A percentile compares a stretch with the other conserved stretches of the same genome.
Conservation (phyloP, 805 yeast genomes). For the Danielia reshetovae region DNA sequence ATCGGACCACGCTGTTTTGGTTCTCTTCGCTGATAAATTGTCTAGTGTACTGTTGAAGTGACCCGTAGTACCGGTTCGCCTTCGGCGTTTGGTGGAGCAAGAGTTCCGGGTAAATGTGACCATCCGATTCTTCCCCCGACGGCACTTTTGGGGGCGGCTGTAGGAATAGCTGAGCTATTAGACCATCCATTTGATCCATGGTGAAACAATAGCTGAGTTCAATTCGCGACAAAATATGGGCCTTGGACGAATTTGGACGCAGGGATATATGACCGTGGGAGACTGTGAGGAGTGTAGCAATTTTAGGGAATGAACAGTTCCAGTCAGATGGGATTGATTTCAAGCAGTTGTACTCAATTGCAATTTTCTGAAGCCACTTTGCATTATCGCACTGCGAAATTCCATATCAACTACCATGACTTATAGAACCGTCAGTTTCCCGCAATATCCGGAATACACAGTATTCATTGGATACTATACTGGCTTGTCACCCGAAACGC, state of each 20-base stretch:
- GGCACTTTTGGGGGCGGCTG: background rate
- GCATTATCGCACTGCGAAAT: too few relatives aligned
- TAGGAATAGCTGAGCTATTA: background rate
- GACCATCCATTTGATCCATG: background rate
- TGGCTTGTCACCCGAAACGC: slow-evolving; percentile 37
- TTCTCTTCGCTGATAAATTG: slow-evolving; percentile 26
- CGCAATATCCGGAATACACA: slow-evolving; percentile 42
- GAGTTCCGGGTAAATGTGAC: slow-evolving; percentile 29
- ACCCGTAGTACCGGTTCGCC: slow-evolving; percentile 27
- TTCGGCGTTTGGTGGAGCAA: slow-evolving; percentile 28
- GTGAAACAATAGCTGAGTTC: too few relatives aligned
- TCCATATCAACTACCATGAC: background rate
- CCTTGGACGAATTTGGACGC: too few relatives aligned
- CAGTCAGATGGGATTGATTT: too few relatives aligned
- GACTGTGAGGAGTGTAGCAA: too few relatives aligned
- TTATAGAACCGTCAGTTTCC: slow-evolving; percentile 22
- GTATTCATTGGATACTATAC: slow-evolving; percentile 43
- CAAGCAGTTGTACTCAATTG: too few relatives aligned
- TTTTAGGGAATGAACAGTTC: too few relatives aligned
- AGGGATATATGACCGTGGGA: too few relatives aligned
- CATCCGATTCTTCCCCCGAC: too few relatives aligned
- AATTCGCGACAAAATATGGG: too few relatives aligned
- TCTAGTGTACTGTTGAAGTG: slow-evolving; percentile 31
- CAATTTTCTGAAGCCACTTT: too few relatives aligned
- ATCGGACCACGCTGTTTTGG: slow-evolving; percentile 22